Evolutionary conservation across 257 asterid species (phyloP), one percentile per base, ranked within the genome.

Genomic region (Cruciata laevipes): DNA sequence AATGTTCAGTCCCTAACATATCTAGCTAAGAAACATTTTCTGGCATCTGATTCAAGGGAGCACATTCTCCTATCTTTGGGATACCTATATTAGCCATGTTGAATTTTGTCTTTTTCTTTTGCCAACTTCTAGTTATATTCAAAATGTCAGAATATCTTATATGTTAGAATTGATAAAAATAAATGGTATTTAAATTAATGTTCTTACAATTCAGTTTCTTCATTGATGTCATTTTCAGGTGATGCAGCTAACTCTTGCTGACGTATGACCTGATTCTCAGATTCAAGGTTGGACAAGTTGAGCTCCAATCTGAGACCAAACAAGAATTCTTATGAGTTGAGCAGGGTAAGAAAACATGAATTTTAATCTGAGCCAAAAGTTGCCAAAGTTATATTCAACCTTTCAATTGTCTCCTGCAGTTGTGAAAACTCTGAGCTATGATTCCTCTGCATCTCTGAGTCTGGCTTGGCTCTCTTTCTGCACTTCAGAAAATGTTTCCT

Each of bases 211-310:
- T 85, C 93, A 82, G 81, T 81, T 83, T 91, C 91, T 79, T 86
- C 95, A 5, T 80, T 76, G 65, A 78, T 70, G 74, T 83, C 95
- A 70, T 88, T 95, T 77, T 83, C 82, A 38, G 89, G 81, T 59
- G 97, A 80, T 71, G 85, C 85, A 67, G 80, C 89, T 83, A 88
- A 83, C 74, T 89, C 95, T 83, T 91, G 95, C 84, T 91, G 96
- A 23, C 97, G 89, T 53, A 91, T 86, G 78, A 91, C 91, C 83
- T 85, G 96, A 80, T 91, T 91, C 87, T 91, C 97, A 1, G 96
- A 82, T 69, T 91, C 97, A 60, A 88, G 96, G 79, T 86, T 91
- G 63, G 96, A 86, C 66, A 88, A 64, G 75, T 86, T 91, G 75
- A 69, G 72, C 79, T 86, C 91, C 74, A 91, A 72, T 81, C 96